Evolutionary conservation across 176 grass and related monocot genomes (phyloP).

Genomic region (Microstegium vimineum): DNA sequence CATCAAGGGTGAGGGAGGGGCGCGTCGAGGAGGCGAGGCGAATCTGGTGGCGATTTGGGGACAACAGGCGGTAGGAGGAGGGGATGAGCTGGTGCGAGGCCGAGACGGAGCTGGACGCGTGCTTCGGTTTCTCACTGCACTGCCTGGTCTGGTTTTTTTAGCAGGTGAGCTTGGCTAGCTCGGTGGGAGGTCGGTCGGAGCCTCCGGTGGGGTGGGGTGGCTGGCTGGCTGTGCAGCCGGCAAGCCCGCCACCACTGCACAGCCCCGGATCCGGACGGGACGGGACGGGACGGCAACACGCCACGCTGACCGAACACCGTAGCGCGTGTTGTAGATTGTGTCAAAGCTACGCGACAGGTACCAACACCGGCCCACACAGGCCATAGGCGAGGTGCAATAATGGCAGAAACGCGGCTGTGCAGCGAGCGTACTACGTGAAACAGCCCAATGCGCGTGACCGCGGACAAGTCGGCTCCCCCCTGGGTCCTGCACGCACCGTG

Average conservation of each 20-base stretch:
- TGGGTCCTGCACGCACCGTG: not conserved
- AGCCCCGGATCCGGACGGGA: not conserved
- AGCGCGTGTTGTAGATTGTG: not conserved
- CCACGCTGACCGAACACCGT: not conserved
- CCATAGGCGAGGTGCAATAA: not conserved
- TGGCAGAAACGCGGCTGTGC: not conserved
- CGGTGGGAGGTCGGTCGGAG: not conserved
- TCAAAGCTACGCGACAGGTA: not conserved
- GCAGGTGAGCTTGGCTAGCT: not conserved
- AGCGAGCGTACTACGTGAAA: not conserved
- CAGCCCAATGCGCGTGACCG: not conserved
- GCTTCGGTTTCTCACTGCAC: constrained; percentile 3
- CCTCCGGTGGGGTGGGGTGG: too few relatives aligned
- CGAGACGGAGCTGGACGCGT: too few relatives aligned
- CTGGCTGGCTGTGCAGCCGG: not conserved
- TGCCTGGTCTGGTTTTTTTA: not conserved
- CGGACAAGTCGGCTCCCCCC: not conserved
- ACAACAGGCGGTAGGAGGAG: not conserved
- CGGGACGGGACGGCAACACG: not conserved
- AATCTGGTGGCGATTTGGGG: constrained; percentile 13
- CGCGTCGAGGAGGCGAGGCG: not conserved
- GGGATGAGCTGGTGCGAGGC: too few relatives aligned
- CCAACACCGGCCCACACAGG: too few relatives aligned
- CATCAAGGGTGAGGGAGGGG: constrained; percentile 11
- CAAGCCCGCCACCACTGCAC: not conserved